A percentile compares a stretch with the other conserved stretches of the same genome.
phyloP scores from a whole-genome alignment of 768 basidiomycete genomes.

The Gymnopilus junonius region DNA sequence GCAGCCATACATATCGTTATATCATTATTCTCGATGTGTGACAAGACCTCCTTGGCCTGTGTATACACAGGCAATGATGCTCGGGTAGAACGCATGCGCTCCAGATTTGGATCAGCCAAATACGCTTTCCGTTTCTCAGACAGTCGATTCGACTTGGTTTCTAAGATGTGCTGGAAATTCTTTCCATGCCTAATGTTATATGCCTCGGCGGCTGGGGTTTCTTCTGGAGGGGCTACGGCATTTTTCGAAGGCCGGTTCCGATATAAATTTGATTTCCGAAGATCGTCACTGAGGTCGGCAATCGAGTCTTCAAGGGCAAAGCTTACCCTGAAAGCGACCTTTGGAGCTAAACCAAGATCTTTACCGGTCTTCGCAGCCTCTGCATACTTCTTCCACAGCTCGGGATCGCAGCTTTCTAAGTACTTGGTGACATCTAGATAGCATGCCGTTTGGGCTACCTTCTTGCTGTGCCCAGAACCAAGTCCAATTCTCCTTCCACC shows the following conservation, averaged over 20 bases:
- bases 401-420: slow-evolving; percentile 81
- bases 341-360: slow-evolving; percentile 73
- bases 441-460: slow-evolving; percentile 68
- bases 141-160: slow-evolving; percentile 63
- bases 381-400: slow-evolving; percentile 77
- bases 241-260: slow-evolving; percentile 55
- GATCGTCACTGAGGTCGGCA: slow-evolving; percentile 68
- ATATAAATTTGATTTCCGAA: slow-evolving; percentile 68
- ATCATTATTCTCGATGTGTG: slow-evolving; percentile 74
- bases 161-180: slow-evolving; percentile 19
- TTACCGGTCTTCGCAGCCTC: slow-evolving; percentile 64
- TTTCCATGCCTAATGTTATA: neutral
- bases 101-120: slow-evolving; percentile 59
- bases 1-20: slow-evolving; percentile 90
- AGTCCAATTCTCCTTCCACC: slow-evolving; percentile 82
- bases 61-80: slow-evolving; percentile 76
- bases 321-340: slow-evolving; percentile 68
- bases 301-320: slow-evolving; percentile 69
- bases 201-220: neutral
- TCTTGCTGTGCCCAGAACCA: slow-evolving; percentile 72
- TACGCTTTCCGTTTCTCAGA: slow-evolving; percentile 59
- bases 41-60: slow-evolving; percentile 66
- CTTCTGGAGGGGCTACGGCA: slow-evolving; percentile 8
- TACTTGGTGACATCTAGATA: slow-evolving; percentile 90
- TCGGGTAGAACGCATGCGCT: slow-evolving; percentile 70